Evolutionary conservation across 2,329 filamentous ascomycete genomes (phyloP).

Genomic region (Botrytis elliptica): DNA sequence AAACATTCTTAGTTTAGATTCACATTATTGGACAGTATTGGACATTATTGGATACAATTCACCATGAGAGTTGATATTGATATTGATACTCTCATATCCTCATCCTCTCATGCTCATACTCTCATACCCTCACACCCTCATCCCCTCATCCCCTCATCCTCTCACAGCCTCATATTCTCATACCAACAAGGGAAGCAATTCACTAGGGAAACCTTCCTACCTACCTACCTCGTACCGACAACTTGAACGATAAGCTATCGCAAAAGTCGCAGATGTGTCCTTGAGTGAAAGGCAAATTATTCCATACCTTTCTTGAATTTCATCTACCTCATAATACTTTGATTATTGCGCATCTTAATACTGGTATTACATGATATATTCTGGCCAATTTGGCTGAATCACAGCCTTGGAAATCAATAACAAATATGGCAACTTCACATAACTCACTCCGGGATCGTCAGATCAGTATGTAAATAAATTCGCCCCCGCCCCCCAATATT

Average conservation of each 20-base stretch:
- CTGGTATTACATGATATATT: constrained; percentile 33
- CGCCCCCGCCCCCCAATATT: constrained; percentile 21
- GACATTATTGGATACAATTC: neutral
- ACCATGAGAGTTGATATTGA: neutral
- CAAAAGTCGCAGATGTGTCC: constrained; percentile 18
- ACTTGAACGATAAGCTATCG: constrained; percentile 2
- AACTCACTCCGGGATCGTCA: constrained; percentile 68
- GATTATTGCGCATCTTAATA: neutral
- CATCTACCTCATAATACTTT: neutral
- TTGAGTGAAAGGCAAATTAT: neutral
- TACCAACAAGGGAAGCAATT: neutral
- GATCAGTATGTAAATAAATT: constrained; percentile 55
- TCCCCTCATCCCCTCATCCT: too few relatives aligned
- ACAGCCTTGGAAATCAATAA: constrained; percentile 32
- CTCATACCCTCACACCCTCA: too few relatives aligned
- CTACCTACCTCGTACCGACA: too few relatives aligned
- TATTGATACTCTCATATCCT: too few relatives aligned
- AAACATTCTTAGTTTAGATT: neutral
- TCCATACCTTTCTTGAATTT: neutral
- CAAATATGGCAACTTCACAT: constrained; percentile 53
- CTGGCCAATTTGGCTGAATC: constrained; percentile 35
- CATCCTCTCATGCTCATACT: neutral
- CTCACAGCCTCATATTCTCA: too few relatives aligned
- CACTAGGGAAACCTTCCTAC: neutral
- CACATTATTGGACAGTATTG: neutral